Evolutionary conservation across 2,329 filamentous ascomycete genomes (phyloP).

Genomic region (Trichoderma simmonsii): DNA sequence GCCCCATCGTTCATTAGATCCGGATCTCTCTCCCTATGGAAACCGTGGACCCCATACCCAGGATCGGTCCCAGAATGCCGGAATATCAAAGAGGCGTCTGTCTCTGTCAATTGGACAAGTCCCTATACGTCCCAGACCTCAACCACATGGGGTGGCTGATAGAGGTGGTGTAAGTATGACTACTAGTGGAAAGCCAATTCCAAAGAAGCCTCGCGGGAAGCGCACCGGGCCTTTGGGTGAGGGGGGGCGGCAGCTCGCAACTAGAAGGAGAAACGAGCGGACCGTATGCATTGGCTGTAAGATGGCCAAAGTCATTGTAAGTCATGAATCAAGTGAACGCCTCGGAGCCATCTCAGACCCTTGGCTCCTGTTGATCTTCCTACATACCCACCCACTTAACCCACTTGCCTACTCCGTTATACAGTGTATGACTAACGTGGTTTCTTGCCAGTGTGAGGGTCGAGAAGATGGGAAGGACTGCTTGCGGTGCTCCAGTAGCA

Average conservation of each 20-base stretch:
- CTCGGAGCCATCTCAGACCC: neutral
- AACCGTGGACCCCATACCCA: neutral
- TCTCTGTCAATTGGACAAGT: neutral
- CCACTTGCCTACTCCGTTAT: neutral
- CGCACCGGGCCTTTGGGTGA: neutral
- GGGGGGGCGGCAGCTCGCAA: neutral
- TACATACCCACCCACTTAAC: neutral
- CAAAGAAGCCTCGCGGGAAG: neutral
- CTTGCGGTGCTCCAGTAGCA: neutral
- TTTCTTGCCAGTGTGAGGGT: neutral
- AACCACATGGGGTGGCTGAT: neutral
- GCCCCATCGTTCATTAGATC: neutral
- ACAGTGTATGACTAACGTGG: neutral
- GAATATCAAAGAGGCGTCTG: neutral
- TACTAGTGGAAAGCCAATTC: neutral
- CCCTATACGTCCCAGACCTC: neutral
- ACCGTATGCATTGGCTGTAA: slow-evolving; percentile 18
- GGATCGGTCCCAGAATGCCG: neutral
- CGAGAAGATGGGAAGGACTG: neutral
- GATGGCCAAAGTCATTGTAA: slow-evolving; percentile 12
- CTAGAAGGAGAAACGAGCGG: slow-evolving; percentile 11
- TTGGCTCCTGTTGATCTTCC: neutral
- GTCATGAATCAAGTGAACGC: neutral
- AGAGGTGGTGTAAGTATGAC: neutral
- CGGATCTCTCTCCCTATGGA: neutral